Evolutionary conservation across 2,329 filamentous ascomycete species (phyloP).

Genomic region (Biscogniauxia sp.): DNA sequence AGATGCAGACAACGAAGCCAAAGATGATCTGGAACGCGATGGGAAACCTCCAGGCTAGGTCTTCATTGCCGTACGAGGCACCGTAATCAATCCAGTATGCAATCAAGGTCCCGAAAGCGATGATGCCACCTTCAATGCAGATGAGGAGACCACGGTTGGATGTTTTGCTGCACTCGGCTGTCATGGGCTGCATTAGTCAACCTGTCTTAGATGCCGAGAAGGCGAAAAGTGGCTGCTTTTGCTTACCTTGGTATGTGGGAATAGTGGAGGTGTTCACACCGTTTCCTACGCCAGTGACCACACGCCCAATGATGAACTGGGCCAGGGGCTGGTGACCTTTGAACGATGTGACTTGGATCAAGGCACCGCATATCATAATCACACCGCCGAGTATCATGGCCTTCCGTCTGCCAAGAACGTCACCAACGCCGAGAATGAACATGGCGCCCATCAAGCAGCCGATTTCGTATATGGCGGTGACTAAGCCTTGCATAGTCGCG

Average conservation of each 20-base stretch:
- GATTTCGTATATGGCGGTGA: slow-evolving; percentile 48
- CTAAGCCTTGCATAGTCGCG: slow-evolving; percentile 43
- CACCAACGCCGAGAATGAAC: slow-evolving; percentile 49
- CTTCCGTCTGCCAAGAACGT: slow-evolving; percentile 46
- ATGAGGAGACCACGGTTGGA: slow-evolving; percentile 43
- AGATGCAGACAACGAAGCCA: slow-evolving; percentile 40
- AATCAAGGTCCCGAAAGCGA: slow-evolving; percentile 43
- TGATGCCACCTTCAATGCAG: slow-evolving; percentile 44
- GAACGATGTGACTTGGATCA: slow-evolving; percentile 50
- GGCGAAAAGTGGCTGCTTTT: slow-evolving; percentile 29
- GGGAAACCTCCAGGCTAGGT: slow-evolving; percentile 54
- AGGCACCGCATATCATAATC: slow-evolving; percentile 60
- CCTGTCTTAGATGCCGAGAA: background rate
- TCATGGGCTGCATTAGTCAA: slow-evolving; percentile 8
- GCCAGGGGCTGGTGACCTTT: slow-evolving; percentile 28
- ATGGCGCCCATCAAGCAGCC: slow-evolving; percentile 43
- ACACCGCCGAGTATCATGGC: slow-evolving; percentile 53
- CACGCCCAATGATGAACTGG: slow-evolving; percentile 45
- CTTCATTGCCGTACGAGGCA: slow-evolving; percentile 40
- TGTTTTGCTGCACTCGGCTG: slow-evolving; percentile 43
- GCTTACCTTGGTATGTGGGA: slow-evolving; percentile 44
- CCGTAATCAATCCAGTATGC: slow-evolving; percentile 54
- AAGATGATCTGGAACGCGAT: slow-evolving; percentile 50
- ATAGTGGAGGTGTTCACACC: slow-evolving; percentile 47
- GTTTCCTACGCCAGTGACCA: slow-evolving; percentile 51